These are phyloP conservation scores for Capsella rubella DNA, from an alignment of 441 rosid species.

Conservation along the genomic window DNA sequence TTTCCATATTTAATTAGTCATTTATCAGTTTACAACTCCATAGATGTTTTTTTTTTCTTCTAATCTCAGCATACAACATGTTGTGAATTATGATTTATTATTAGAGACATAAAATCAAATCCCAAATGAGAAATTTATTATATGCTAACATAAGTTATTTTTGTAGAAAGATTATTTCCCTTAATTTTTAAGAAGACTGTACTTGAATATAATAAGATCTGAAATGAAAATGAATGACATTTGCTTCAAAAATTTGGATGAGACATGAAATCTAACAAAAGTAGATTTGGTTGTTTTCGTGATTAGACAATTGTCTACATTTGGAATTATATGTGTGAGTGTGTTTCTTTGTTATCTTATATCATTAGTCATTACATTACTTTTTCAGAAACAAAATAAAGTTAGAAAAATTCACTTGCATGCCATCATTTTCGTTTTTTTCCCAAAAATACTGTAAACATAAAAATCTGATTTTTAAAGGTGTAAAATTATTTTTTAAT, in stretches of 20 bases:
- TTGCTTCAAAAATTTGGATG: slow-evolving; percentile 2
- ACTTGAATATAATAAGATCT: background rate
- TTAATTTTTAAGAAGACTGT: no score
- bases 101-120: background rate
- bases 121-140: background rate
- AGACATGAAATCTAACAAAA: slow-evolving; percentile 27
- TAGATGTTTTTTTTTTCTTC: no score
- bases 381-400: background rate
- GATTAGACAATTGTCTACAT: slow-evolving; percentile 18
- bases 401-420: no score
- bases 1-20: no score
- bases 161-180: background rate
- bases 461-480: no score
- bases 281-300: slow-evolving; percentile 25
- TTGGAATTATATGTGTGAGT: slow-evolving; percentile 16
- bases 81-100: background rate
- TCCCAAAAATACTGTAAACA: no score
- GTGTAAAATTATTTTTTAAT: no score
- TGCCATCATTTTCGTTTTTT: no score
- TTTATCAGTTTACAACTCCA: no score
- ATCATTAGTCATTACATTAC: background rate
- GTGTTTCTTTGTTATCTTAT: slow-evolving; percentile 1
- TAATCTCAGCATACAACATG: no score
- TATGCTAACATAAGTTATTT: background rate
- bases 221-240: background rate